A percentile compares a stretch with the other conserved stretches of the same genome.
Conservation (phyloP, 2,329 filamentous ascomycete genomes). For the Diaporthe helianthi region DNA sequence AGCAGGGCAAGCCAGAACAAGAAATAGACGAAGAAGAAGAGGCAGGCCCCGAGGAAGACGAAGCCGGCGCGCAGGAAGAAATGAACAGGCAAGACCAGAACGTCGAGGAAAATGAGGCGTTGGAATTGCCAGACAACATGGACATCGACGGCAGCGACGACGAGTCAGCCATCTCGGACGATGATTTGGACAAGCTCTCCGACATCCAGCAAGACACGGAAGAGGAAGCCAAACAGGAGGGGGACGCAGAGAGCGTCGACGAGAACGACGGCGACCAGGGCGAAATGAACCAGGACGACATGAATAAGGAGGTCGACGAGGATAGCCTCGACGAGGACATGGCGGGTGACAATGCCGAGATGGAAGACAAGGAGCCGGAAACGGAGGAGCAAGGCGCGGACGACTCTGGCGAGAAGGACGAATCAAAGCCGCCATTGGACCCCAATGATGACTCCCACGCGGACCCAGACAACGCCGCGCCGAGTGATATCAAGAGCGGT, state of each 20-base stretch:
- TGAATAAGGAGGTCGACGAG: slow-evolving; percentile 61
- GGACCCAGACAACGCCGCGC: slow-evolving; percentile 67
- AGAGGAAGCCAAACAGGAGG: slow-evolving; percentile 38
- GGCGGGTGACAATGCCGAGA: slow-evolving; percentile 32
- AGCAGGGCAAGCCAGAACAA: slow-evolving; percentile 49
- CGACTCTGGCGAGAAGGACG: slow-evolving; percentile 52
- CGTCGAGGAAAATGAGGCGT: slow-evolving; percentile 40
- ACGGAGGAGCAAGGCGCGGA: slow-evolving; percentile 43
- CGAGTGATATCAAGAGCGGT: slow-evolving; percentile 70
- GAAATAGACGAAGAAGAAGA: slow-evolving; percentile 48
- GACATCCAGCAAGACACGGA: slow-evolving; percentile 47
- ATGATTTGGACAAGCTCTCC: slow-evolving; percentile 51
- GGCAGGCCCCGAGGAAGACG: slow-evolving; percentile 63
- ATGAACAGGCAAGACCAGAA: slow-evolving; percentile 68
- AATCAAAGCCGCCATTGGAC: slow-evolving; percentile 44
- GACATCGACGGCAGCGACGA: slow-evolving; percentile 43
- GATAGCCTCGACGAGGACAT: slow-evolving; percentile 32
- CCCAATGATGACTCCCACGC: slow-evolving; percentile 58
- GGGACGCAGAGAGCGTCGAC: slow-evolving; percentile 40
- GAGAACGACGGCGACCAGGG: slow-evolving; percentile 51
- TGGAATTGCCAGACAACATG: slow-evolving; percentile 42
- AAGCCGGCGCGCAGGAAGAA: slow-evolving; percentile 62
- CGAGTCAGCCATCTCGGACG: slow-evolving; percentile 31
- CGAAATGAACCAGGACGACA: slow-evolving; percentile 64
- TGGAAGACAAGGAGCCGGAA: slow-evolving; percentile 41